phyloP scores from a whole-genome alignment of 2,329 filamentous ascomycete genomes.

The Bipolaris sorokiniana region DNA sequence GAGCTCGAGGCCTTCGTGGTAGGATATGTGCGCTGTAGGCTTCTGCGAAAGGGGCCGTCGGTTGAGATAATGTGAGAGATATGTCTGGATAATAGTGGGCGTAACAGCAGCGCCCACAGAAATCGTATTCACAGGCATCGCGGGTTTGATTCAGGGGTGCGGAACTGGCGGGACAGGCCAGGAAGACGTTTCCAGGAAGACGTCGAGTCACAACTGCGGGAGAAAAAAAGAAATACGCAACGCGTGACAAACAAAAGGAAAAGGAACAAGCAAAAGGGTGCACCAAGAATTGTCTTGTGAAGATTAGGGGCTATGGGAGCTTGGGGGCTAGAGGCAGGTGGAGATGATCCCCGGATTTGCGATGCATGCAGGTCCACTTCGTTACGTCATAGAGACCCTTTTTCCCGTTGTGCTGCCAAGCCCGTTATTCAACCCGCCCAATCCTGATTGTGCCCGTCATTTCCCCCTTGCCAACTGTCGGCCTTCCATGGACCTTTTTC shows the following conservation, averaged over 20 bases:
- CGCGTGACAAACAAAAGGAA: conserved; percentile 3
- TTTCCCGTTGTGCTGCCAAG: neutral
- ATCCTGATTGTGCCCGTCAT: neutral
- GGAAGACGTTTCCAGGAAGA: conserved; percentile 5
- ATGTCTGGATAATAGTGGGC: conserved; percentile 84
- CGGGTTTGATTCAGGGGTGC: conserved; percentile 6
- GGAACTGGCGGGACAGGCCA: conserved; percentile 14
- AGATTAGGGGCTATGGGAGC: conserved; percentile 4
- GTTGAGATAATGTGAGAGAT: conserved; percentile 88
- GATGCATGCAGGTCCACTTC: neutral
- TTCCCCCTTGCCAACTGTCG: conserved; percentile 27
- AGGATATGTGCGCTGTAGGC: conserved; percentile 88
- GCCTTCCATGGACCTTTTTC: too few species aligned
- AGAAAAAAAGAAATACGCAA: neutral
- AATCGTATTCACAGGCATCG: conserved; percentile 76
- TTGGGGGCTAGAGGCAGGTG: conserved; percentile 3
- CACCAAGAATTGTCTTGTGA: neutral
- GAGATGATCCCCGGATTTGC: conserved; percentile 17
- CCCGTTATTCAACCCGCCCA: neutral
- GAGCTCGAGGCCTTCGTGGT: conserved; percentile 88
- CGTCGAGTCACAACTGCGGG: neutral
- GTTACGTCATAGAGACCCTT: conserved; percentile 12
- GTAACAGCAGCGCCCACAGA: conserved; percentile 83
- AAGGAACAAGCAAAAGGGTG: neutral
- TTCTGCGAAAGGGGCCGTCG: conserved; percentile 76